Evolutionary conservation across 1,139 yeast genomes (phyloP).

Genomic region (Yamadazyma diospyri): DNA sequence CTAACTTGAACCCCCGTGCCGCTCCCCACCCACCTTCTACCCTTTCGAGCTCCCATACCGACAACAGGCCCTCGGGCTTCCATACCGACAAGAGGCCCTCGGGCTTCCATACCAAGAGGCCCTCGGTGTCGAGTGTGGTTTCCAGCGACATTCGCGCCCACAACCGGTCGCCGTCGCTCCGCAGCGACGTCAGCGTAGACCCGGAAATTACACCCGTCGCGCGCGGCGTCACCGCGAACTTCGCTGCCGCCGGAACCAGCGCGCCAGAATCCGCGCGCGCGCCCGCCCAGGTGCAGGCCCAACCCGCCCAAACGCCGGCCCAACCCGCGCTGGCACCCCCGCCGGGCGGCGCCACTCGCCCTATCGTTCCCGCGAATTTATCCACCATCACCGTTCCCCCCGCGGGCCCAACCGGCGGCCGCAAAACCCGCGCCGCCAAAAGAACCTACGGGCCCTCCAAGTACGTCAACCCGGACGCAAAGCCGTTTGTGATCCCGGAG

Average conservation of each 20-base stretch:
- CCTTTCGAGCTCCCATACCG: slow-evolving; percentile 1
- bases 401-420: too few species aligned
- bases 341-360: too few species aligned
- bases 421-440: too few species aligned
- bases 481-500: slow-evolving; percentile 10
- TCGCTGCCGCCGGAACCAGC: too few species aligned
- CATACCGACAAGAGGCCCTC: slow-evolving; percentile 5
- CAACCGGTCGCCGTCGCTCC: slow-evolving; percentile 26
- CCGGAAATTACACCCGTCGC: too few species aligned
- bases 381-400: too few species aligned
- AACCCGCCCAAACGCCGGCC: too few species aligned
- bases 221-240: too few species aligned
- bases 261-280: too few species aligned
- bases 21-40: slow-evolving; percentile 1
- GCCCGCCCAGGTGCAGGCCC: too few species aligned
- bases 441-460: slow-evolving; percentile 14
- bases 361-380: too few species aligned
- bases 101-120: slow-evolving; percentile 15
- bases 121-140: slow-evolving; percentile 23
- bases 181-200: slow-evolving; percentile 33
- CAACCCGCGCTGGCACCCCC: too few species aligned
- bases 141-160: slow-evolving; percentile 24
- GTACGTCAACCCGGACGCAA: slow-evolving; percentile 15
- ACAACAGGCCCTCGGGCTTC: slow-evolving; percentile 2
- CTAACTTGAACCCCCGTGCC: slow-evolving; percentile 1